Evolutionary conservation across 345 rosid species (phyloP).

Genomic region (Turritis glabra): DNA sequence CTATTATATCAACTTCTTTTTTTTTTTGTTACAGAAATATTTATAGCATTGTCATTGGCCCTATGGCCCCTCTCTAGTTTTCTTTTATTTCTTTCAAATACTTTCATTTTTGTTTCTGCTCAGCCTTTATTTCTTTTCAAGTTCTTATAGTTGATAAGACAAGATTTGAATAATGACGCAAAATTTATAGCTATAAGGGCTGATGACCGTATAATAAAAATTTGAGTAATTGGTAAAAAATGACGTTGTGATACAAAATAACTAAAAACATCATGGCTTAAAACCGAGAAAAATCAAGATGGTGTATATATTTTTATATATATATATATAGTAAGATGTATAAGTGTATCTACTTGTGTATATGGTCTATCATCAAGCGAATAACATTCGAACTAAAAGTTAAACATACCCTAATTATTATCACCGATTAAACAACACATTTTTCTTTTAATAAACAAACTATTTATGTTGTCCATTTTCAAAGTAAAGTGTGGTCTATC

Average conservation of each 20-base stretch:
- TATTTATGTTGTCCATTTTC: slow-evolving; percentile 11
- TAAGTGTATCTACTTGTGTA: neutral
- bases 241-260: no score
- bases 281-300: no score
- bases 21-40: slow-evolving; percentile 3
- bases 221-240: no score
- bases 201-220: no score
- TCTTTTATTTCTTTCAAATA: neutral
- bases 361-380: neutral
- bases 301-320: no score
- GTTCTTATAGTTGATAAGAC: neutral
- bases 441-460: neutral
- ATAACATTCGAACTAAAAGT: neutral
- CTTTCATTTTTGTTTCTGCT: neutral
- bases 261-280: no score
- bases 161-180: neutral
- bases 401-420: neutral
- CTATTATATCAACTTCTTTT: neutral
- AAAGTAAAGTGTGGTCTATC: slow-evolving; percentile 27
- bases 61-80: neutral
- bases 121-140: neutral
- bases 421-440: neutral
- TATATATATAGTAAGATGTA: no score
- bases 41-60: slow-evolving; percentile 6
- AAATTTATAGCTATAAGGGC: neutral